Evolutionary conservation across 208 protist genomes (phyloP).

Genomic region (Leishmania mexicana): DNA sequence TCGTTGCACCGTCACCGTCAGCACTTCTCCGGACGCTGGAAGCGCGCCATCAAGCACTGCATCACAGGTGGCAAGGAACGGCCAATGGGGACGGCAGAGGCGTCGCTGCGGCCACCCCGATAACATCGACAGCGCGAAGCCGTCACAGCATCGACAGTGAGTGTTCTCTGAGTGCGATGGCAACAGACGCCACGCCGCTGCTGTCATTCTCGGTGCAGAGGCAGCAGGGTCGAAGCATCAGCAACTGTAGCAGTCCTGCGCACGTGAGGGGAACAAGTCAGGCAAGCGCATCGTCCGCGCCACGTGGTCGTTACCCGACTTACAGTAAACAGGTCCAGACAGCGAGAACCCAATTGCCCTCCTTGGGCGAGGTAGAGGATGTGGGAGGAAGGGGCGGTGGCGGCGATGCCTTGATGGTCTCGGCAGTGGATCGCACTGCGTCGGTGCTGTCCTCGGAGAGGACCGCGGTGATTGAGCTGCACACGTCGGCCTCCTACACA

Average conservation of each 20-base stretch:
- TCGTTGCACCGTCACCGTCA: background rate
- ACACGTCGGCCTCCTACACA: conserved; percentile 42
- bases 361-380: conserved; percentile 2
- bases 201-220: background rate
- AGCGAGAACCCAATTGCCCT: conserved; percentile 20
- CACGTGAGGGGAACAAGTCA: background rate
- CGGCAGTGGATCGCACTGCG: conserved; percentile 1
- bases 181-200: background rate
- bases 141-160: conserved; percentile 25
- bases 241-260: background rate
- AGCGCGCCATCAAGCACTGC: too few relatives aligned
- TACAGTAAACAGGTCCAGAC: conserved; percentile 38
- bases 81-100: background rate
- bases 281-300: background rate
- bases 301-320: conserved; percentile 8
- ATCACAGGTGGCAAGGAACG: background rate
- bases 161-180: background rate
- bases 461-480: conserved; percentile 47
- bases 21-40: background rate
- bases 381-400: conserved; percentile 1
- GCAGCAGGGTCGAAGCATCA: background rate
- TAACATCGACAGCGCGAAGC: conserved; percentile 18
- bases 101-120: conserved; percentile 1
- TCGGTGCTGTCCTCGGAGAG: conserved; percentile 19
- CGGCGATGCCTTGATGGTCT: conserved; percentile 3